A percentile compares a stretch with the other conserved stretches of the same genome.
phyloP scores from a whole-genome alignment of 495 filamentous ascomycete species.

The Neurospora pannonica region DNA sequence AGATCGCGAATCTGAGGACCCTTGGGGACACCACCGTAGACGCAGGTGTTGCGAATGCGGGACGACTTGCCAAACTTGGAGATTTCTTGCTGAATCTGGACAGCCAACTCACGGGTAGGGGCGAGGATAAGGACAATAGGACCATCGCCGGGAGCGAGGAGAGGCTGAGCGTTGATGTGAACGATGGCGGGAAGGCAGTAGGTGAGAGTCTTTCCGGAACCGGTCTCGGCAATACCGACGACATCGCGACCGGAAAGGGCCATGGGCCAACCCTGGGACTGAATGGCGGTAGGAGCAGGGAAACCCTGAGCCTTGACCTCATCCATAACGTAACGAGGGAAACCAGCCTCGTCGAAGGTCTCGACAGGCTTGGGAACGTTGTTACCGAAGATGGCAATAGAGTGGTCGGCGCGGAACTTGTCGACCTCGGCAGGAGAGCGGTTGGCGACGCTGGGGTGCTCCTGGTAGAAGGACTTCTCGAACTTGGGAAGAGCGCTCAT shows the following conservation, averaged over 20 bases:
- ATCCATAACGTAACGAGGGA: conserved; percentile 92
- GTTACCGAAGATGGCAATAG: conserved; percentile 67
- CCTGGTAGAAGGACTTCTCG: conserved; percentile 98
- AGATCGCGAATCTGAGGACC: conserved; percentile 94
- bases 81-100: conserved; percentile 93
- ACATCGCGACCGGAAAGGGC: conserved; percentile 96
- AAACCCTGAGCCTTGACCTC: conserved; percentile 98
- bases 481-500: conserved; percentile 78
- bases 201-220: conserved; percentile 96
- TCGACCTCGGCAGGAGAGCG: conserved; percentile 74
- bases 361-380: conserved; percentile 87
- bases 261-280: conserved; percentile 99
- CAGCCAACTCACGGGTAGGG: conserved; percentile 92
- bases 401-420: conserved; percentile 70
- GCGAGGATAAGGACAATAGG: conserved; percentile 94
- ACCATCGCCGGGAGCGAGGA: conserved; percentile 91
- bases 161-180: conserved; percentile 97
- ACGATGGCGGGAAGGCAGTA: conserved; percentile 98
- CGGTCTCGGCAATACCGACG: conserved; percentile 98
- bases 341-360: conserved; percentile 94
- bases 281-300: conserved; percentile 82
- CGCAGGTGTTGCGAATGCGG: conserved; percentile 96
- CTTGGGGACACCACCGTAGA: conserved; percentile 97
- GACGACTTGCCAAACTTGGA: conserved; percentile 97
- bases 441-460: conserved; percentile 64